Base-by-base conservation (phyloP, 2,329 filamentous ascomycete genomes). In the Phialophora expanda region DNA sequence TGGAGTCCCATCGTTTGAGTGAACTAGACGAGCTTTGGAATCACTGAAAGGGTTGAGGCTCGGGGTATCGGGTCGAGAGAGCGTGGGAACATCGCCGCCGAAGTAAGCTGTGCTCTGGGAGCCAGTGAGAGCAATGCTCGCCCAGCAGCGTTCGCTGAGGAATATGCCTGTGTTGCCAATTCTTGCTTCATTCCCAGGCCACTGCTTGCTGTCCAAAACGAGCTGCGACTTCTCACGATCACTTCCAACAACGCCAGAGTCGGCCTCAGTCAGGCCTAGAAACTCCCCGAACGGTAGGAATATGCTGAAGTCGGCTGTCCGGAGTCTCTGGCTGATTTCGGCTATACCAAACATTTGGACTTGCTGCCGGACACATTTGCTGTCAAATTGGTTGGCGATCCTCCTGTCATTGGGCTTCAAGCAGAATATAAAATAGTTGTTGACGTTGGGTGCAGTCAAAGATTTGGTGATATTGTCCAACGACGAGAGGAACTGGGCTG, bases 331-430 rank as follows among this genome's bases (percentile, higher is more conserved):
- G 75, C 93, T 97, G 77, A 99, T 97, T 76, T 99, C 95, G 0
- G 93, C 93, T 74, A 99, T 96, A 34, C 95, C 95, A 72, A 98
- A 92, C 0, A 93, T 96, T 75, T 98, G 94, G 1, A 99, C 86
- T 76, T 99, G 95, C 11, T 91, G 91, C 3, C 95, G 89, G 24
- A 99, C 95, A 76, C 95, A 99, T 78, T 98, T 98, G 85, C 93
- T 97, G 78, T 99, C 95, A 73, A 98, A 99, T 75, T 99, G 95
- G 72, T 99, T 99, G 68, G 95, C 94, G 71, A 99, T 99, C 57
- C 95, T 89, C 61, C 95, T 87, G 76, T 99, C 95, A 73, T 99
- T 99, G 24, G 95, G 94, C 79, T 99, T 99, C 69, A 99, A 80
- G 75, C 95, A 99, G 79, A 99, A 97, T 53, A 99, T 87, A 73